Evolutionary conservation across 257 asterid genomes (phyloP), one percentile per base, ranked within the genome.

Genomic region (Capsicum pubescens): DNA sequence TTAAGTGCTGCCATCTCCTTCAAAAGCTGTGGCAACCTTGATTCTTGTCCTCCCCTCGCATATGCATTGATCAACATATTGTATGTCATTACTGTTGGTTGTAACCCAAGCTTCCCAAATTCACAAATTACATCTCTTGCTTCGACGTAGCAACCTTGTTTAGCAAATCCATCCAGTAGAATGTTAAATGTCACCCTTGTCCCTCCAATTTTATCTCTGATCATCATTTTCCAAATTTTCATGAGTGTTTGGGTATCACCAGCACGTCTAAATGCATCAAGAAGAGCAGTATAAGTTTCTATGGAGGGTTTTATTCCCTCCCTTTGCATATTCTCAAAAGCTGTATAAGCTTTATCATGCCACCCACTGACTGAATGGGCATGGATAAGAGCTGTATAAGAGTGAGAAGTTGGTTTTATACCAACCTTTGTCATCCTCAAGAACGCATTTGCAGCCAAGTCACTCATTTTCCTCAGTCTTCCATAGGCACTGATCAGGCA

Each of bases 401-500:
- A 94, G 89, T 94, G 92, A 16, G 99, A 92, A 36, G 92, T 89
- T 44, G 99, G 99, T 84, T 89, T 90, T 84, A 96, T 93, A 66
- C 98, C 98, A 9, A 79, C 91, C 72, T 85, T 94, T 84, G 90
- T 94, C 99, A 97, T 97, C 85, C 94, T 90, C 86, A 92, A 88
- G 88, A 97, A 97, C 0, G 97, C 97, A 90, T 93, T 88, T 16
- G 95, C 98, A 54, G 98, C 99, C 94, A 90, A 86, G 60, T 94
- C 98, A 56, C 97, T 93, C 95, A 88, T 97, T 79, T 91, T 90
- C 91, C 85, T 94, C 89, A 90, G 91, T 84, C 93, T 92, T 8
- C 99, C 98, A 36, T 97, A 97, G 44, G 98, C 98, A 79, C 98
- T 97, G 81, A 97, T 92, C 79, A 97, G 86, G 80, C 99, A 92